Conservation (phyloP, 768 basidiomycete species). For the Lactifluus hygrophoroides region DNA sequence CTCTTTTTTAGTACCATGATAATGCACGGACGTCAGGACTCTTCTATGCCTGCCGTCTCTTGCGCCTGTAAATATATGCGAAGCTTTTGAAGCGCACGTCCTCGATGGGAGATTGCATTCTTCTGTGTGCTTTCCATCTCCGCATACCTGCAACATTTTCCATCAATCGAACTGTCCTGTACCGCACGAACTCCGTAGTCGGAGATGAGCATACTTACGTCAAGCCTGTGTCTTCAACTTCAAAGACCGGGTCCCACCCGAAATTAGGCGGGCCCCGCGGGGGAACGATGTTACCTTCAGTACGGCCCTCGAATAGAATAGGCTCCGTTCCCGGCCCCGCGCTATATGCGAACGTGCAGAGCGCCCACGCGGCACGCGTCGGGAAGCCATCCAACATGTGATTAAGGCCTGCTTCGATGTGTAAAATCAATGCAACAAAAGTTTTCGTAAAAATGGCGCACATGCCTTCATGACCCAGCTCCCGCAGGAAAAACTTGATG, state of each 20-base stretch:
- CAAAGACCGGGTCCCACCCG: conserved; percentile 89
- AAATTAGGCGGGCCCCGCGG: conserved; percentile 71
- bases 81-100: conserved; percentile 52
- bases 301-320: conserved; percentile 77
- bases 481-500: conserved; percentile 86
- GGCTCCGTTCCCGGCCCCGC: conserved; percentile 75
- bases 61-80: conserved; percentile 32
- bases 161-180: not conserved
- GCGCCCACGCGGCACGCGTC: conserved; percentile 72
- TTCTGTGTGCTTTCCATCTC: conserved; percentile 60
- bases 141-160: conserved; percentile 40
- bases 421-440: not conserved
- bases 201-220: conserved; percentile 45
- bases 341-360: conserved; percentile 96
- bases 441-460: not conserved
- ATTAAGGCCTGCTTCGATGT: conserved; percentile 53
- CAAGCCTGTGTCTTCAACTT: conserved; percentile 62
- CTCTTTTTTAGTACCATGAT: not conserved
- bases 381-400: conserved; percentile 69
- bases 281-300: conserved; percentile 83
- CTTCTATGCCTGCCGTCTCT: conserved; percentile 6
- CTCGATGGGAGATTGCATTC: conserved; percentile 59
- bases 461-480: conserved; percentile 76
- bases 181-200: not conserved
- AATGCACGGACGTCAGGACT: not conserved